Evolutionary conservation across 805 yeast species (phyloP), one percentile per base, ranked within the genome.

Genomic region (Spathaspora sp.): DNA sequence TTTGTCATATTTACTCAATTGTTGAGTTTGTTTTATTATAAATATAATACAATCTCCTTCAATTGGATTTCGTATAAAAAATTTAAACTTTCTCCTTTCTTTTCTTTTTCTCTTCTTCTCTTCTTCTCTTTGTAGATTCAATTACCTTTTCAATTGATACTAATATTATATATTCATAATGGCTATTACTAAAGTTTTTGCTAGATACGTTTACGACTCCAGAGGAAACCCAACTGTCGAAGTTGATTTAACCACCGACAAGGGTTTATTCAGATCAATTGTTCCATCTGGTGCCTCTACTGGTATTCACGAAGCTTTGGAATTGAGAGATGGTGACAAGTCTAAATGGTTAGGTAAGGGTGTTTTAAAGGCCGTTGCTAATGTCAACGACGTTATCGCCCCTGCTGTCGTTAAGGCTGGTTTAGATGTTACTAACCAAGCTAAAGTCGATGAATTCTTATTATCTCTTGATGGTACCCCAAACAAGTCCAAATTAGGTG

Each of bases 211-310:
- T 78, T 93, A 94, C 87, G 99, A 93, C 81, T 93, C 98, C 67
- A 90, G 99, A 81, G 98, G 98, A 80, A 94, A 93, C 86, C 99
- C 99, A 80, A 93, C 99, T 65, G 99, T 94, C 66, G 98, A 94
- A 85, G 98, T 94, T 64, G 98, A 94, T 71, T 69, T 93, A 67
- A 80, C 87, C 83, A 93, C 99, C 70, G 93, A 81, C 59, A 84
- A 88, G 70, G 99, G 99, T 70, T 67, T 83, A 60, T 92, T 90
- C 96, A 88, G 97, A 78, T 84, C 98, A 63, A 92, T 93, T 71
- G 99, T 94, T 58, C 99, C 99, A 75, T 91, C 97, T 61, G 99
- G 99, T 80, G 99, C 99, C 62, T 93, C 98, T 69, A 94, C 99
- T 59, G 99, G 99, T 86, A 76, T 88, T 76, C 96, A 90, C 78